A percentile compares a stretch with the other conserved stretches of the same genome.
Conservation (phyloP, 192 early-diverging fungal genomes). For the Gryganskiella cystojenkinii region DNA sequence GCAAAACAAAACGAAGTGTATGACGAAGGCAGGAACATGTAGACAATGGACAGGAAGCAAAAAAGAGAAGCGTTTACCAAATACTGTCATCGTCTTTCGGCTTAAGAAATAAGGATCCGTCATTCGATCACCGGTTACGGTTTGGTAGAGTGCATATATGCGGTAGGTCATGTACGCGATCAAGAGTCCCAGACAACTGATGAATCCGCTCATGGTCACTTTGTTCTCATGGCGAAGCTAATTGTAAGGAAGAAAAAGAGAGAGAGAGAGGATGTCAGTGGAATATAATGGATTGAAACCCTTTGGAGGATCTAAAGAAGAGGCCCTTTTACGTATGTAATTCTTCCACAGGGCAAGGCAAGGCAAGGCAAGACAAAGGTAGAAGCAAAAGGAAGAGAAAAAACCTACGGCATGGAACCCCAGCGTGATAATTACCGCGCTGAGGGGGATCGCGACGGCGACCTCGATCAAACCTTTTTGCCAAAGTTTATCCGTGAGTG, state of each 20-base stretch:
- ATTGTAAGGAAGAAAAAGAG: not conserved
- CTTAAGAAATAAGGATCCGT: conserved; percentile 46
- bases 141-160: conserved; percentile 10
- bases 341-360: not conserved
- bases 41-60: not conserved
- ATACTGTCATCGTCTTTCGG: conserved; percentile 49
- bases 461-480: conserved; percentile 33
- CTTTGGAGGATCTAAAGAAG: too few species aligned
- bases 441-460: conserved; percentile 38
- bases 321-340: not conserved
- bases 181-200: conserved; percentile 26
- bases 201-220: conserved; percentile 47
- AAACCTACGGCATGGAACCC: conserved; percentile 29
- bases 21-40: too few species aligned
- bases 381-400: not conserved
- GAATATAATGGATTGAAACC: too few species aligned
- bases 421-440: conserved; percentile 20
- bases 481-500: conserved; percentile 39
- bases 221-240: conserved; percentile 42
- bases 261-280: not conserved
- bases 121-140: conserved; percentile 19
- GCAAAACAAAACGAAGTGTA: not conserved
- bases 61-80: too few species aligned
- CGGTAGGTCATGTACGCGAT: conserved; percentile 41
- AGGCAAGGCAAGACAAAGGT: not conserved